Percentiles rank a stretch among this genome's conserved stretches.
These are phyloP conservation scores for Kluyveromyces sp. DNA, from an alignment of 1,139 yeast genomes.

Conservation along the genomic window DNA sequence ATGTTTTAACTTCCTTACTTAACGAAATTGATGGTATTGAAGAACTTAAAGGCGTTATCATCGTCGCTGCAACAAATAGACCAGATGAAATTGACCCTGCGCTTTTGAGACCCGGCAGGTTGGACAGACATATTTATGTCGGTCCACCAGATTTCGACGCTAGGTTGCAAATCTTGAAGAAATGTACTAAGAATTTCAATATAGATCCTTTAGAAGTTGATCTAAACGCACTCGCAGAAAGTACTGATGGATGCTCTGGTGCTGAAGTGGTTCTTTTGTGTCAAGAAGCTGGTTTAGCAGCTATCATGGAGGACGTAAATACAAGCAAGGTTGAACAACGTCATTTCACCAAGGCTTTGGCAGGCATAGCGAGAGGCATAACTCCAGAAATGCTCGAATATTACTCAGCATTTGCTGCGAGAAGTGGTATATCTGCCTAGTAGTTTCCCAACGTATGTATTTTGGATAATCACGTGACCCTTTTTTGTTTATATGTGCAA, in stretches of 20 bases:
- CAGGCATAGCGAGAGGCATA: slow-evolving; percentile 65
- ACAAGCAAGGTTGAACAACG: slow-evolving; percentile 45
- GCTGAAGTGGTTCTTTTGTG: slow-evolving; percentile 89
- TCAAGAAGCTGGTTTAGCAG: slow-evolving; percentile 91
- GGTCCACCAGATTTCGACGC: slow-evolving; percentile 84
- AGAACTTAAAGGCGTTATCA: slow-evolving; percentile 83
- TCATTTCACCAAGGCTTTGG: slow-evolving; percentile 69
- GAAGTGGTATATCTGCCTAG: slow-evolving; percentile 24
- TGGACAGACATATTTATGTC: slow-evolving; percentile 87
- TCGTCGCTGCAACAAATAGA: slow-evolving; percentile 91
- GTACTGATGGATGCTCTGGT: slow-evolving; percentile 89
- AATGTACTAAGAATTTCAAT: slow-evolving; percentile 53
- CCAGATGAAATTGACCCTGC: slow-evolving; percentile 93
- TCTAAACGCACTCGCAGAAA: slow-evolving; percentile 46
- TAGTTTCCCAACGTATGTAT: background rate
- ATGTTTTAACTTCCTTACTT: slow-evolving; percentile 79
- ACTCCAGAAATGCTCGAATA: slow-evolving; percentile 77
- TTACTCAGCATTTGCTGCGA: slow-evolving; percentile 54
- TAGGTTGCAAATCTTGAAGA: slow-evolving; percentile 63
- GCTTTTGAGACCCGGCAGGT: slow-evolving; percentile 83
- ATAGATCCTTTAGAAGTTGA: slow-evolving; percentile 37
- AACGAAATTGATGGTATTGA: slow-evolving; percentile 97
- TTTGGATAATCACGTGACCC: background rate
- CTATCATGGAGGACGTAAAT: slow-evolving; percentile 69
- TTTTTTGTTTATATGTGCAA: too few relatives aligned